phyloP scores from a whole-genome alignment of 2,329 filamentous ascomycete genomes.

The Trematosphaeria pertusa region DNA sequence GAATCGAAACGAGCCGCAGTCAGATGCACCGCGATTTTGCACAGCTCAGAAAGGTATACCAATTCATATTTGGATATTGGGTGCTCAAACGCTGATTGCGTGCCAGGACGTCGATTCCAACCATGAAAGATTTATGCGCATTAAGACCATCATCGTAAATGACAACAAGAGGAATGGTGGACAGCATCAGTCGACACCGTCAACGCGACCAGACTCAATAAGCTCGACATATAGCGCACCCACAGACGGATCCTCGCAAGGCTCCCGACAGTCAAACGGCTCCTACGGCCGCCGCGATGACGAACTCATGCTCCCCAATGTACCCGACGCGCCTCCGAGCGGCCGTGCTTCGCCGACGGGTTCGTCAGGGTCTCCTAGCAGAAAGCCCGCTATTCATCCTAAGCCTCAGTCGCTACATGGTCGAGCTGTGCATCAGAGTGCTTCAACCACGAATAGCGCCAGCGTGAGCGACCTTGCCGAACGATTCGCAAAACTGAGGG shows the following conservation, averaged over 20 bases:
- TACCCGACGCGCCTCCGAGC: constrained; percentile 28
- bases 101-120: constrained; percentile 41
- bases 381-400: constrained; percentile 61
- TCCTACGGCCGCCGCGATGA: constrained; percentile 25
- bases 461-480: constrained; percentile 40
- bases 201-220: constrained; percentile 12
- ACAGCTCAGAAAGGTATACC: constrained; percentile 39
- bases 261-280: constrained; percentile 24
- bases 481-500: constrained; percentile 47
- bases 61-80: constrained; percentile 1
- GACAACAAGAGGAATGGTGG: constrained; percentile 66
- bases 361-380: constrained; percentile 29
- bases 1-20: constrained; percentile 63
- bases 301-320: constrained; percentile 46
- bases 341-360: constrained; percentile 27
- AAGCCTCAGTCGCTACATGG: constrained; percentile 73
- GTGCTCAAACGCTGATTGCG: constrained; percentile 14
- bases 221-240: constrained; percentile 1
- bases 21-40: constrained; percentile 59
- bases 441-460: constrained; percentile 25
- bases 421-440: constrained; percentile 58
- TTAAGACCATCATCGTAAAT: constrained; percentile 59
- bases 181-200: constrained; percentile 23
- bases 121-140: constrained; percentile 53
- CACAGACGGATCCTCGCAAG: constrained; percentile 7